phyloP scores from a whole-genome alignment of 805 yeast genomes.

The Candida qinlingensis region DNA sequence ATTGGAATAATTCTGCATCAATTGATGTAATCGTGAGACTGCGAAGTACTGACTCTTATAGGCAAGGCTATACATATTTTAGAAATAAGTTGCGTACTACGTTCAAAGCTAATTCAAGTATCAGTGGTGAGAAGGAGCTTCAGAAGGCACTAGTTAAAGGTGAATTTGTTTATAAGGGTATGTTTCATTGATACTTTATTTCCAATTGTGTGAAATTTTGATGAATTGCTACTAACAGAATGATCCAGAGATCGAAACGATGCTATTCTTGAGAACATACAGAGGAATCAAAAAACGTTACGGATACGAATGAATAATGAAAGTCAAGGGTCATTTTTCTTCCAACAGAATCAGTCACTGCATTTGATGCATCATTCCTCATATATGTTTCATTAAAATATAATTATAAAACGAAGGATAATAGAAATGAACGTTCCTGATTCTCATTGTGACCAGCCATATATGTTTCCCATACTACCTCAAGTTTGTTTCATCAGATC shows the following conservation, averaged over 20 bases:
- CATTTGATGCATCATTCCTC: no score
- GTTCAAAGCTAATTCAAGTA: conserved; percentile 8
- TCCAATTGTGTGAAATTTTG: no score
- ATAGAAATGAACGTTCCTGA: no score
- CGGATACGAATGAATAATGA: background rate
- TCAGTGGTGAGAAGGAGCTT: conserved; percentile 5
- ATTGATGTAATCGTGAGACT: background rate
- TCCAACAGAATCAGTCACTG: no score
- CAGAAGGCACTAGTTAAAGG: conserved; percentile 15
- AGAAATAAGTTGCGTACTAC: conserved; percentile 13
- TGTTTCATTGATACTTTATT: background rate
- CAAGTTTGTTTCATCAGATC: no score
- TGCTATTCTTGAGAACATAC: conserved; percentile 18
- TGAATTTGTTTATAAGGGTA: conserved; percentile 18
- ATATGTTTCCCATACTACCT: no score
- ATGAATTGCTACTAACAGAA: no score
- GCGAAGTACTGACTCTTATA: background rate
- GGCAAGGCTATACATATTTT: conserved; percentile 15
- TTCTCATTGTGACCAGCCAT: no score
- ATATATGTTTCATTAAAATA: no score
- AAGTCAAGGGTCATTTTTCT: no score
- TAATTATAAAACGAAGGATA: no score
- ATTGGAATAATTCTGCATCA: no score
- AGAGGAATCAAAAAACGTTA: conserved; percentile 19
- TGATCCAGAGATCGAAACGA: conserved; percentile 15